These are phyloP conservation scores for Pseudozyma hubeiensis DNA, from an alignment of 1,284 basidiomycete species.

Conservation along the genomic window DNA sequence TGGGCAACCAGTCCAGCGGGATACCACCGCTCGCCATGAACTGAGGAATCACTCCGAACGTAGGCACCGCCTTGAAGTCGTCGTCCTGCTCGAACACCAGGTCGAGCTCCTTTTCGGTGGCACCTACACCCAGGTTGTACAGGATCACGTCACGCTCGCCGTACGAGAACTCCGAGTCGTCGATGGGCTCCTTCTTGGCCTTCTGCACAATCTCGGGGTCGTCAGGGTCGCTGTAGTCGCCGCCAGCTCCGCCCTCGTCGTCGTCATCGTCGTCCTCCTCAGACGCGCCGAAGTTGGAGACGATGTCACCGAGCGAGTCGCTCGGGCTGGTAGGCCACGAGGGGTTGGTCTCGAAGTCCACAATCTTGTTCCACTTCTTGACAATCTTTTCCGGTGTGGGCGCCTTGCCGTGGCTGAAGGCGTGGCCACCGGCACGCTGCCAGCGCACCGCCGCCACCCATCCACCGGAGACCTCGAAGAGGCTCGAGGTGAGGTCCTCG, in stretches of 20 bases:
- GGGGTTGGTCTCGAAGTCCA: slow-evolving; percentile 66
- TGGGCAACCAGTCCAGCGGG: slow-evolving; percentile 86
- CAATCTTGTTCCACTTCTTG: slow-evolving; percentile 64
- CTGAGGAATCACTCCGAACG: slow-evolving; percentile 96
- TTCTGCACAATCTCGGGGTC: slow-evolving; percentile 85
- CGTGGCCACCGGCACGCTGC: slow-evolving; percentile 85
- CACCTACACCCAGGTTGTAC: slow-evolving; percentile 96
- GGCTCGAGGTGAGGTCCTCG: slow-evolving; percentile 77
- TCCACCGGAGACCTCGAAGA: slow-evolving; percentile 92
- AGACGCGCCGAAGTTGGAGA: slow-evolving; percentile 62
- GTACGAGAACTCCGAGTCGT: slow-evolving; percentile 72
- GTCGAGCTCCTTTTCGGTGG: slow-evolving; percentile 88
- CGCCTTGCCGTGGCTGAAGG: slow-evolving; percentile 64
- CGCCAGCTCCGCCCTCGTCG: slow-evolving; percentile 45
- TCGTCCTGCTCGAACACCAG: slow-evolving; percentile 92
- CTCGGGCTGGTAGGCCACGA: slow-evolving; percentile 62
- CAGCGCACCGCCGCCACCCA: slow-evolving; percentile 93
- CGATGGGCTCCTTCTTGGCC: slow-evolving; percentile 77
- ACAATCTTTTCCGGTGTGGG: slow-evolving; percentile 61
- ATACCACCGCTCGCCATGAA: slow-evolving; percentile 71
- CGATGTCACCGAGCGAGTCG: slow-evolving; percentile 64
- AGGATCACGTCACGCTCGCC: slow-evolving; percentile 91
- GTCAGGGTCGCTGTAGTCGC: slow-evolving; percentile 79
- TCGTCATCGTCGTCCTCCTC: slow-evolving; percentile 62
- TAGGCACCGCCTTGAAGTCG: slow-evolving; percentile 86